A percentile compares a stretch with the other conserved stretches of the same genome.
phyloP scores from a whole-genome alignment of 2,329 filamentous ascomycete species.

The Aspergillus ustus region DNA sequence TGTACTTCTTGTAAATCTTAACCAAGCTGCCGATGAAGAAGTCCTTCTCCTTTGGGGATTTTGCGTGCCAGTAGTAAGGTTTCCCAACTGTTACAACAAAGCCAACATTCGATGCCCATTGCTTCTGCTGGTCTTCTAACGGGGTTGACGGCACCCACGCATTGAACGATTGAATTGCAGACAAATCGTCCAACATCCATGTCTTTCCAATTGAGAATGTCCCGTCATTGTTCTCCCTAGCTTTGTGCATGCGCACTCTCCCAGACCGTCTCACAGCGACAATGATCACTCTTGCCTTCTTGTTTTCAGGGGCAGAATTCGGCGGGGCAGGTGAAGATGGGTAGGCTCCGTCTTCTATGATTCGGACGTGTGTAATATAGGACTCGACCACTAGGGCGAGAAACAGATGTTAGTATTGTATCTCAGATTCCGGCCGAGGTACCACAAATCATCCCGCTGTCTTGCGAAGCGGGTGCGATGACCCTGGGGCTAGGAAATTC shows the following conservation, averaged over 20 bases:
- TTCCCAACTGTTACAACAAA: constrained; percentile 90
- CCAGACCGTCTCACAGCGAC: constrained; percentile 92
- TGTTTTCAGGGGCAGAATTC: constrained; percentile 70
- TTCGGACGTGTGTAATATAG: constrained; percentile 95
- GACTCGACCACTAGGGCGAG: constrained; percentile 75
- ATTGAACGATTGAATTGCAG: constrained; percentile 80
- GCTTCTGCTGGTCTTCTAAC: constrained; percentile 64
- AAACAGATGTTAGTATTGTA: constrained; percentile 23
- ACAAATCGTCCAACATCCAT: constrained; percentile 92
- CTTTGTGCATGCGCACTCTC: constrained; percentile 93
- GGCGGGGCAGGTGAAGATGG: constrained; percentile 85
- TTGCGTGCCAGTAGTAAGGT: constrained; percentile 95
- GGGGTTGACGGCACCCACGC: constrained; percentile 61
- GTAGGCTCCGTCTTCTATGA: constrained; percentile 82
- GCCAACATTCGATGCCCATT: constrained; percentile 82
- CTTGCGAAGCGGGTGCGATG: background rate
- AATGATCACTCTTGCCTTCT: constrained; percentile 90
- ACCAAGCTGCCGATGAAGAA: constrained; percentile 96
- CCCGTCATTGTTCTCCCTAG: constrained; percentile 90
- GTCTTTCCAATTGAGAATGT: constrained; percentile 98
- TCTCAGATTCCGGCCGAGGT: constrained; percentile 3
- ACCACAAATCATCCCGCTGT: background rate
- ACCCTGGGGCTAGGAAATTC: background rate
- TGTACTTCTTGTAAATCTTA: constrained; percentile 97
- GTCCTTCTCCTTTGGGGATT: constrained; percentile 93